phyloP scores from a whole-genome alignment of 495 filamentous ascomycete species.

The Geoglossum glabrum region DNA sequence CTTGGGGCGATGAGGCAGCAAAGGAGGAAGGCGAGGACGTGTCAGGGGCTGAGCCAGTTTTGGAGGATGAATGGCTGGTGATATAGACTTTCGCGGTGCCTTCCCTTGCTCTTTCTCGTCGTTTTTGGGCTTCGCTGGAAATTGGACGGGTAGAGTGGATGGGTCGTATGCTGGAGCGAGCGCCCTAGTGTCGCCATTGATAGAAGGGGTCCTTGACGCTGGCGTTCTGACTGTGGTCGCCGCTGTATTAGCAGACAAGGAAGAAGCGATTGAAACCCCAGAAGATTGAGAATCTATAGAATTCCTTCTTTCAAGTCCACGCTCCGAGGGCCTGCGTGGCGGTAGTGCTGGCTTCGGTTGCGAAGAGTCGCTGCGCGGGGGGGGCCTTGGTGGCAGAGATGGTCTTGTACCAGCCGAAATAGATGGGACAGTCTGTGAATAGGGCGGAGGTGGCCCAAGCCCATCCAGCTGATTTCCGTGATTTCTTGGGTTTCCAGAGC shows the following conservation, averaged over 20 bases:
- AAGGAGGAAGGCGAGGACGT: not conserved
- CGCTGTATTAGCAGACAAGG: slow-evolving; percentile 5
- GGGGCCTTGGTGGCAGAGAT: slow-evolving; percentile 22
- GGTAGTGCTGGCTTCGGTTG: slow-evolving; percentile 25
- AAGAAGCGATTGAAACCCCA: slow-evolving; percentile 10
- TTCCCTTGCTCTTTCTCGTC: not conserved
- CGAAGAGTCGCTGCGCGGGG: slow-evolving; percentile 25
- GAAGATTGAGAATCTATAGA: slow-evolving; percentile 17
- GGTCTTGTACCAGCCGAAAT: slow-evolving; percentile 12
- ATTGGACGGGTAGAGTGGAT: not conserved
- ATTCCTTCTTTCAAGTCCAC: slow-evolving; percentile 19
- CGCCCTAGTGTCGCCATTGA: not conserved
- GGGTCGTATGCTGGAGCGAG: not conserved
- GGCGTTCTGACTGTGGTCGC: not conserved
- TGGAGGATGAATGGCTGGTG: not conserved
- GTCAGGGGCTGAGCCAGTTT: not conserved
- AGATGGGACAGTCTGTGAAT: slow-evolving; percentile 1
- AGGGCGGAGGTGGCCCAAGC: slow-evolving; percentile 12
- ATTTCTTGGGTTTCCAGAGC: slow-evolving; percentile 14
- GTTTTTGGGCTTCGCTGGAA: not conserved
- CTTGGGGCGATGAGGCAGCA: not conserved
- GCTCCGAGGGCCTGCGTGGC: slow-evolving; percentile 20
- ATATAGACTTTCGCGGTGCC: not conserved
- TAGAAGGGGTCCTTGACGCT: not conserved
- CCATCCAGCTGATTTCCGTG: slow-evolving; percentile 27